Conservation (phyloP, 352 stramenopile species). For the Phytopythium helicoides region DNA sequence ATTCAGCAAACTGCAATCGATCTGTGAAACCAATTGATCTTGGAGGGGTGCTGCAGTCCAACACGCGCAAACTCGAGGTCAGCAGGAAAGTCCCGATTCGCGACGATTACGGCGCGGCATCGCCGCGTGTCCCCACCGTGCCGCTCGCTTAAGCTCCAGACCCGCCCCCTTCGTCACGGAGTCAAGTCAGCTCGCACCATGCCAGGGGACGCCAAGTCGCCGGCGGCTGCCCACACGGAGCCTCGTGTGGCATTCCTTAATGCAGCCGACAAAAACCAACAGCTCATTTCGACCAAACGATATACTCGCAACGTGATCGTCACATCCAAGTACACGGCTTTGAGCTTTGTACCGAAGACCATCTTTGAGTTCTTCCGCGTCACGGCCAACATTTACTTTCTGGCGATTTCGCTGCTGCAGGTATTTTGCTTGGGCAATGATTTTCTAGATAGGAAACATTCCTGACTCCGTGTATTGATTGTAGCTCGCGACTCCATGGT, state of each 20-base stretch:
- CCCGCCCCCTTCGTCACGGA: background rate
- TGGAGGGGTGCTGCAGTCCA: background rate
- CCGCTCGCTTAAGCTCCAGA: background rate
- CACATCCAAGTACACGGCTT: conserved; percentile 91
- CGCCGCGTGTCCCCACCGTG: background rate
- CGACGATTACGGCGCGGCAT: background rate
- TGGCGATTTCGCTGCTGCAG: conserved; percentile 92
- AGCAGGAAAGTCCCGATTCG: too few relatives aligned
- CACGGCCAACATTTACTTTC: conserved; percentile 95
- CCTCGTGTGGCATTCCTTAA: conserved; percentile 58
- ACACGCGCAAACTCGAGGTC: too few relatives aligned
- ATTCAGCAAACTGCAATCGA: too few relatives aligned
- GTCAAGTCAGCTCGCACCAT: background rate
- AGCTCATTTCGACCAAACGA: conserved; percentile 39
- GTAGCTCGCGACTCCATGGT: conserved; percentile 61
- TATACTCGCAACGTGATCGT: conserved; percentile 82
- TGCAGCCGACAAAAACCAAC: conserved; percentile 44
- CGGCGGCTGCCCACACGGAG: conserved; percentile 17
- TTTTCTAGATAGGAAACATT: too few relatives aligned
- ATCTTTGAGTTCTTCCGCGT: conserved; percentile 94
- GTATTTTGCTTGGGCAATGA: conserved; percentile 2
- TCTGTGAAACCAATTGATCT: conserved; percentile 1
- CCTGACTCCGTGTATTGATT: background rate
- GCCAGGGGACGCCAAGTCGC: background rate
- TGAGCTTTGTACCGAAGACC: conserved; percentile 91